Base-by-base conservation (phyloP, 2,329 filamentous ascomycete genomes). In the Diaporthe sp. region DNA sequence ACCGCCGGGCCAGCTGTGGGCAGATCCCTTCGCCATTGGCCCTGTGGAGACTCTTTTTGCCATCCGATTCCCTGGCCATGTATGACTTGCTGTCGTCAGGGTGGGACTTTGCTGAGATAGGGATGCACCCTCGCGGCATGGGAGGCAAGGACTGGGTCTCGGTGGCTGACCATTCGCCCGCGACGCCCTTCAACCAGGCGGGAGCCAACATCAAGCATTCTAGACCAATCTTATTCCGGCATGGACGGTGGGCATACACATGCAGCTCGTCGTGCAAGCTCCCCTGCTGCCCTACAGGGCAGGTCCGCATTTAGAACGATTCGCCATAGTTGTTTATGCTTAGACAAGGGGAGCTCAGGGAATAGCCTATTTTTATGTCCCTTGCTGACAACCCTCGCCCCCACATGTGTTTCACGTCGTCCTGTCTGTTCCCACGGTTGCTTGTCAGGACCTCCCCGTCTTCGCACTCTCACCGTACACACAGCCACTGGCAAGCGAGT, bases 241-340 rank as follows among this genome's bases (percentile, higher is more conserved):
- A 38, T 19, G 47, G 64, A 25, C 45, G 30, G 45, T 9, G n/a
- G 45, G 42, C 30, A 52, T 38, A 15, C 30, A 28, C 8, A 40
- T n/a, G 9, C 30, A 52, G 28, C 19, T 66, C 61, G 33, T 66
- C 61, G 33, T 38, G n/a, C 61, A 67, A 67, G 61, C 61, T 47
- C 45, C 61, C 61, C 61, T 67, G 64, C 47, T 12, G 64, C 64
- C 64, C 64, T 68, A 54, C 33, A 68, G 64, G 64, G 64, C 45
- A 68, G 33, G 64, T 54, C 64, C 64, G 64, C 47, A 67, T 52
- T 28, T 67, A 67, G 64, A 67, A 52, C 17, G 64, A 67, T 52
- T 52, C 64, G 33, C 64, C 45, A 68, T 68, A 17, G 45, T 54
- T 28, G 64, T 68, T 68, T 68, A 68, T 68, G 64, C 64, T 68